Evolutionary conservation across 225 moss, liverwort and hornwort species (phyloP), one percentile per base, ranked within the genome.

Genomic region (Thuidium tamariscinum): DNA sequence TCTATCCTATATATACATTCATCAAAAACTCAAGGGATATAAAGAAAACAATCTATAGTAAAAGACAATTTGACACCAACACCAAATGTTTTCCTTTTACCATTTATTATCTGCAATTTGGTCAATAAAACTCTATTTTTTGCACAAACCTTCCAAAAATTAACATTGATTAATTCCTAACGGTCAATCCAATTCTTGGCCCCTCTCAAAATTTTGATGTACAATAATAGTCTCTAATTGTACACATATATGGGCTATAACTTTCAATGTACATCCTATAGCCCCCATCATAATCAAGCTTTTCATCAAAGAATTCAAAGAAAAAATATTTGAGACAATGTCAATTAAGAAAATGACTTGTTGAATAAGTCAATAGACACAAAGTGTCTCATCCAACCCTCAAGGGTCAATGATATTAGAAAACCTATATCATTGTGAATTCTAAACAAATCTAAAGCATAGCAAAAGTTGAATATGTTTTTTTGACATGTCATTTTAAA

Each of bases 181-280:
- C 0, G 5, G 1, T 16, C 2, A 44, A 0, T 0, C 10, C 27
- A 71, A 44, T 44, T 27, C 2, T 5, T 27, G 6, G 1, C 5
- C 26, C 26, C 4, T 42, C 29, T 17, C 17, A 46, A 46, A 17
- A 29, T 17, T 16, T 29, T 70, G 5, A 70, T 42, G 9, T 27
- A 10, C 10, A 29, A 16, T 27, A 70, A 9, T 0, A 72, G 0
- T 29, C 46, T 72, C 17, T 46, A 29, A 0, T 46, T 42, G 26
- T 10, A 44, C 6, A 48, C 19, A 2, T 48, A 10, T 11, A 32
- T 48, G 2, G 12, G 26, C 32, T 32, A 1, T 48, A 32, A 11
- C 16, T 52, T 32, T 19, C 19, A 19, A 74, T 19, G 2, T 49
- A 49, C 12, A 74, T 49, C 49, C 2, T 20, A 32, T 12, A 4